Conservation (phyloP, 2,329 filamentous ascomycete species). For the Aspergillus amoenus region DNA sequence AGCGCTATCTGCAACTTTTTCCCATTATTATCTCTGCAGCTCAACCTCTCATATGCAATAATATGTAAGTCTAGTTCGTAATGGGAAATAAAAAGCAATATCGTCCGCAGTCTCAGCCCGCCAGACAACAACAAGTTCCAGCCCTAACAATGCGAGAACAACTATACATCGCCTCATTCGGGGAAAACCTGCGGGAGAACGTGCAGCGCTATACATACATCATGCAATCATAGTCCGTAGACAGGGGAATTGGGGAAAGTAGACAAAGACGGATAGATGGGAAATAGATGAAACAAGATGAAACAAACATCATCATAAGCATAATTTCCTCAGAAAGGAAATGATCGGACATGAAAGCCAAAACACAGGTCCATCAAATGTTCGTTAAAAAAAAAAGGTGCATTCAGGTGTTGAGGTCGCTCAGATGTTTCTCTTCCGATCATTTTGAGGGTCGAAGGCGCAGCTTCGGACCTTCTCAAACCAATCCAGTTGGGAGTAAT, state of each 20-base stretch:
- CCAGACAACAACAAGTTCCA: conserved; percentile 12
- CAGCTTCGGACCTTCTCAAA: conserved; percentile 26
- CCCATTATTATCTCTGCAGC: background rate
- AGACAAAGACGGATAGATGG: conserved; percentile 7
- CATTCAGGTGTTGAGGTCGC: background rate
- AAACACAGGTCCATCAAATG: conserved; percentile 6
- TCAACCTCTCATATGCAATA: conserved; percentile 12
- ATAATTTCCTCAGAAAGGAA: conserved; percentile 10
- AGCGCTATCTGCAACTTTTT: background rate
- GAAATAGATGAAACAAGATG: conserved; percentile 20
- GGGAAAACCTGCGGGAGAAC: conserved; percentile 16
- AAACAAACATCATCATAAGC: conserved; percentile 19
- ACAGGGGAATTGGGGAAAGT: conserved; percentile 19
- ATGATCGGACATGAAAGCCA: conserved; percentile 1
- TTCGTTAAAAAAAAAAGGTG: conserved; percentile 2
- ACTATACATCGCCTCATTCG: conserved; percentile 24
- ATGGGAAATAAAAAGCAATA: conserved; percentile 8
- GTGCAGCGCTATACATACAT: conserved; percentile 37
- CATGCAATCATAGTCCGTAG: conserved; percentile 36
- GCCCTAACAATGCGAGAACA: conserved; percentile 18
- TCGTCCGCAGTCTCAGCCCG: conserved; percentile 1
- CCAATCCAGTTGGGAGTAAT: conserved; percentile 32
- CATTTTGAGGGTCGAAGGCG: conserved; percentile 12
- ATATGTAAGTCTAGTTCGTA: conserved; percentile 12
- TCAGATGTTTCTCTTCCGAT: conserved; percentile 1